Evolutionary conservation across 352 stramenopile genomes (phyloP).

Genomic region (Globisporangium takayamanum): DNA sequence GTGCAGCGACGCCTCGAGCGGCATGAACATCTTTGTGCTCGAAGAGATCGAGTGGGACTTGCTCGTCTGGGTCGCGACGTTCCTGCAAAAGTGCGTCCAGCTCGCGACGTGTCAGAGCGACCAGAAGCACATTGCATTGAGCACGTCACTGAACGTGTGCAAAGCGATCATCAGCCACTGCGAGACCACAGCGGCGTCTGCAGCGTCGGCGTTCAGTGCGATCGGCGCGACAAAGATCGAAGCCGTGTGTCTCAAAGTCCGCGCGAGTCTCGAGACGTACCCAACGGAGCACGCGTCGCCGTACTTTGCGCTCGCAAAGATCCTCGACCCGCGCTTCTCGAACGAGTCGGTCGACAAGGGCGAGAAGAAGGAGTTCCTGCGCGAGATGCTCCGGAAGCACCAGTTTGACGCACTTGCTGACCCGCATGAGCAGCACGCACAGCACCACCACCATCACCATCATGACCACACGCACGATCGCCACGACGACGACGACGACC

Average conservation of each 20-base stretch:
- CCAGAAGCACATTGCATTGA: conserved; percentile 73
- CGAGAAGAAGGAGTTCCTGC: conserved; percentile 68
- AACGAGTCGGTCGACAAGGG: conserved; percentile 75
- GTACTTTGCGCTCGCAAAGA: conserved; percentile 71
- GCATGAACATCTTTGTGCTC: conserved; percentile 71
- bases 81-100: conserved; percentile 73
- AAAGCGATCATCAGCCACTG: conserved; percentile 74
- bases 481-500: conserved; percentile 17
- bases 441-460: not conserved
- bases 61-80: conserved; percentile 62
- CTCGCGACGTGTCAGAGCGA: conserved; percentile 76
- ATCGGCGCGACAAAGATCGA: conserved; percentile 58
- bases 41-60: conserved; percentile 78
- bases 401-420: conserved; percentile 60
- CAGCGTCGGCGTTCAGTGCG: conserved; percentile 48
- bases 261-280: conserved; percentile 58
- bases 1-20: conserved; percentile 55
- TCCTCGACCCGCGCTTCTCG: conserved; percentile 71
- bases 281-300: conserved; percentile 62
- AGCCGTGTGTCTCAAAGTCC: conserved; percentile 70
- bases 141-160: conserved; percentile 74
- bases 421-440: conserved; percentile 30
- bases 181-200: conserved; percentile 56
- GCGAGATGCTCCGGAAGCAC: conserved; percentile 69
- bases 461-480: too few relatives aligned